Evolutionary conservation across 164 flowering plant genomes (phyloP), one percentile per base, ranked within the genome.

Genomic region (Magnolia officinalis): DNA sequence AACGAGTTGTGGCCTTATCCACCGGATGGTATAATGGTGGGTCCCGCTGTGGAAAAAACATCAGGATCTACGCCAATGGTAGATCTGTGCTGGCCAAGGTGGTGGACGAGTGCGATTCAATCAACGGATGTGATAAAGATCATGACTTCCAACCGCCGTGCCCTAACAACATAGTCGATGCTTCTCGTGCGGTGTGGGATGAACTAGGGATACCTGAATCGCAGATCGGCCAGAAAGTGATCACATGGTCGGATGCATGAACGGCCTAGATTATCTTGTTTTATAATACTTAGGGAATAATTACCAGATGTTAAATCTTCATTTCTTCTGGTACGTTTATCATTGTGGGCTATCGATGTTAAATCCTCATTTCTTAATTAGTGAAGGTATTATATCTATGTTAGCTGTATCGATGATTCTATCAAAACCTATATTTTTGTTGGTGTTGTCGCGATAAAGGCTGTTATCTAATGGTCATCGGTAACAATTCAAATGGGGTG

Each of bases 101-200:
- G 16, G 37, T 72, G 4, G 74, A 72, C 64, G 64, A 72, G 19
- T 72, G 74, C 74, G 74, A 72, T 55, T 72, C 74, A 5, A 23
- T 18, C 63, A 51, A 55, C 20, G 64, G 74, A 63, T 72, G 74
- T 26, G 74, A 72, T 13, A 6, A 63, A 23, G 74, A 72, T 13
- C 74, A 72, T 19, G 49, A 3, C 31, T 50, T 21, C 63, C 74
- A 72, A 19, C 74, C 74, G 6, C 74, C 74, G 7, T 58, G 74
- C 64, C 4, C 18, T 19, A 26, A 72, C 64, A 72, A 72, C 63
- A 72, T 55, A 11, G 74, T 72, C 19, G 74, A 72, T 51, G 74
- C 61, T 5, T 55, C 74, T 51, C 52, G 26, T 18, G 74, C 74
- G 4, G 74, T 72, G 64, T 72, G 74, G 74, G 45, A 72, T 5